Conservation (phyloP, 2,329 filamentous ascomycete genomes). For the Ceratocystis papillata region DNA sequence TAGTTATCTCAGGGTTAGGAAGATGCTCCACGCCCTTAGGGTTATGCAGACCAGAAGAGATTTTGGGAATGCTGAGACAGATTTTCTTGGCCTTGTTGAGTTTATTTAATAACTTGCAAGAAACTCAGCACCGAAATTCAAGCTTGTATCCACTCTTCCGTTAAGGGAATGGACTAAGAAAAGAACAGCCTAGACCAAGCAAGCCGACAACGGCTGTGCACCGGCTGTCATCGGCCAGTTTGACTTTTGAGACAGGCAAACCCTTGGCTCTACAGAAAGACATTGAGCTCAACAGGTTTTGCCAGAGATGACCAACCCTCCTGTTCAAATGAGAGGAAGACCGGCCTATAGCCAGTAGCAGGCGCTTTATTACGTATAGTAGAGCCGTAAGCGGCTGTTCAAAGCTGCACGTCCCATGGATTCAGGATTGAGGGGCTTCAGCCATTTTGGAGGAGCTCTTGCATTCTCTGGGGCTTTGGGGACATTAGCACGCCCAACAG, state of each 20-base stretch:
- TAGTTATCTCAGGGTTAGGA: background rate
- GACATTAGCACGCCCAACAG: background rate
- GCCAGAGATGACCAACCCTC: background rate
- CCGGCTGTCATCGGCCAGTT: slow-evolving; percentile 1
- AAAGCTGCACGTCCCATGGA: background rate
- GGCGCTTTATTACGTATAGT: slow-evolving; percentile 3
- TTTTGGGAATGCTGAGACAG: background rate
- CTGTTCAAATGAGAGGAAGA: background rate
- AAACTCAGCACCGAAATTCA: background rate
- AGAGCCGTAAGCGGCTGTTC: background rate
- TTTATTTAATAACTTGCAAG: background rate
- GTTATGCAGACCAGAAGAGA: background rate
- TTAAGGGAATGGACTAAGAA: background rate
- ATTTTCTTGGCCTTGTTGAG: background rate
- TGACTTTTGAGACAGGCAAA: background rate
- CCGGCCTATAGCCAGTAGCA: background rate
- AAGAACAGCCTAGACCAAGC: background rate
- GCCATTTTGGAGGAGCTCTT: background rate
- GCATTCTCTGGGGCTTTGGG: background rate
- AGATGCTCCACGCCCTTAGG: background rate
- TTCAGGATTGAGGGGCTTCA: slow-evolving; percentile 9
- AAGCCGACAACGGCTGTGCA: background rate
- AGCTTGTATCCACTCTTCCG: background rate
- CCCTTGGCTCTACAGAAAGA: background rate
- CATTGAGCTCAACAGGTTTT: background rate